Evolutionary conservation across 2,329 filamentous ascomycete species (phyloP), one percentile per base, ranked within the genome.

Genomic region (Colletotrichum navitas): DNA sequence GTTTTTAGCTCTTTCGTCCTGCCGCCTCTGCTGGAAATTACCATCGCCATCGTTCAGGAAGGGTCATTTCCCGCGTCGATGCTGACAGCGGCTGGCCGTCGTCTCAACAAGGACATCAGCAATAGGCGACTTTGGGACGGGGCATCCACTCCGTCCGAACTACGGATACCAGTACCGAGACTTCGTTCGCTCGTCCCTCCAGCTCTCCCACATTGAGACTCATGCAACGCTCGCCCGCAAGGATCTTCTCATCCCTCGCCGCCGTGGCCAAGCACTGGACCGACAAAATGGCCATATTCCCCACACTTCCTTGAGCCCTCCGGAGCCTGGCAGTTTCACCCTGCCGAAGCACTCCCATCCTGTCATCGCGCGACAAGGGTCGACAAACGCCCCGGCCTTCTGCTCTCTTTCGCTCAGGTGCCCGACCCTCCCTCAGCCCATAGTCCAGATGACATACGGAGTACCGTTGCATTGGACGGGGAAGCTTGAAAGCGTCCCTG

Each of bases 271-370:
- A 71, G 64, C 51, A 49, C 55, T 59, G n/a, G 29, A 63, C 59
- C 58, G 51, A 59, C 49, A 49, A 63, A 71, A 45, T 71, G 68
- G 59, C 47, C 68, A 54, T 68, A 71, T 71, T 71, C 64, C 68
- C 68, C 68, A 68, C 68, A 63, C 24, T 51, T 21, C 29, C 56
- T 55, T 59, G 58, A 71, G 59, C 34, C 45, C 51, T 68, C 64
- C 64, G 59, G 68, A 68, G 64, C 56, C 68, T 71, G 68, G 26
- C 63, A 59, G 68, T 71, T 71, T 71, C 64, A 71, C 47, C 41
- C 68, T 71, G 59, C 58, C 64, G 58, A 63, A 58, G 68, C 34
- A 45, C 68, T 68, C 59, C 64, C 68, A 63, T 71, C 64, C 64
- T 71, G 68, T 54, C 64, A 60, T 52, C 58, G 14, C 29, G 45